Evolutionary conservation across 1,284 basidiomycete genomes (phyloP).

Genomic region (Singerocomus rubriflavus): DNA sequence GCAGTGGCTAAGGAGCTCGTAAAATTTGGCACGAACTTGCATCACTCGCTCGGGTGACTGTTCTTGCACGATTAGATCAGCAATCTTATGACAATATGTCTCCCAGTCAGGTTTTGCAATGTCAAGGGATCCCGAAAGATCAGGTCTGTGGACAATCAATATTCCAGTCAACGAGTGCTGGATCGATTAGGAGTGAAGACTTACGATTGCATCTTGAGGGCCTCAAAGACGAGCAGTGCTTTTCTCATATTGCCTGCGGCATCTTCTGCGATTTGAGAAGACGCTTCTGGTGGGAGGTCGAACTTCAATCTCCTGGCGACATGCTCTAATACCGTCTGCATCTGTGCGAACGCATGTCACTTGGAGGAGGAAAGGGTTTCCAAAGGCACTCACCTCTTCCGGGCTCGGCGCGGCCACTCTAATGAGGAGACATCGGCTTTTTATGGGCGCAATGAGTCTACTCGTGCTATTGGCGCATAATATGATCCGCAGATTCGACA

Average conservation of each 20-base stretch:
- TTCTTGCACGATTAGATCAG: constrained; percentile 90
- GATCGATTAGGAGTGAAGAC: constrained; percentile 25
- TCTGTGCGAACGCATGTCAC: constrained; percentile 45
- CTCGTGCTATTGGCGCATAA: constrained; percentile 98
- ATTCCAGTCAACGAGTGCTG: constrained; percentile 4
- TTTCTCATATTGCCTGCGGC: constrained; percentile 92
- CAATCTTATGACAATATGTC: constrained; percentile 92
- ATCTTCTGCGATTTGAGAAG: constrained; percentile 73
- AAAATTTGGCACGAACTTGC: constrained; percentile 90
- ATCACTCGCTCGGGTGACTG: constrained; percentile 91
- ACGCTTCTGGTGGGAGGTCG: constrained; percentile 73
- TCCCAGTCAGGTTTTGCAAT: constrained; percentile 99
- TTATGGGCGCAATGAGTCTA: constrained; percentile 96
- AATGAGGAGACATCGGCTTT: constrained; percentile 90
- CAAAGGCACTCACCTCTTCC: constrained; percentile 57
- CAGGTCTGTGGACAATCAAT: constrained; percentile 45
- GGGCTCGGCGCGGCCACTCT: constrained; percentile 86
- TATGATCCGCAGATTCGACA: constrained; percentile 96
- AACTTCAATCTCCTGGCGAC: constrained; percentile 86
- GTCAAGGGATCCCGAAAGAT: constrained; percentile 68
- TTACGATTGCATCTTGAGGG: constrained; percentile 92
- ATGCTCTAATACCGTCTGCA: constrained; percentile 74
- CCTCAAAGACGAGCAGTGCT: constrained; percentile 92
- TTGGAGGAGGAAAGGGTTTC: neutral
- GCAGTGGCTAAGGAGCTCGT: constrained; percentile 95